Evolutionary conservation across 257 asterid species (phyloP), one percentile per base, ranked within the genome.

Genomic region (Ocimum tenuiflorum): DNA sequence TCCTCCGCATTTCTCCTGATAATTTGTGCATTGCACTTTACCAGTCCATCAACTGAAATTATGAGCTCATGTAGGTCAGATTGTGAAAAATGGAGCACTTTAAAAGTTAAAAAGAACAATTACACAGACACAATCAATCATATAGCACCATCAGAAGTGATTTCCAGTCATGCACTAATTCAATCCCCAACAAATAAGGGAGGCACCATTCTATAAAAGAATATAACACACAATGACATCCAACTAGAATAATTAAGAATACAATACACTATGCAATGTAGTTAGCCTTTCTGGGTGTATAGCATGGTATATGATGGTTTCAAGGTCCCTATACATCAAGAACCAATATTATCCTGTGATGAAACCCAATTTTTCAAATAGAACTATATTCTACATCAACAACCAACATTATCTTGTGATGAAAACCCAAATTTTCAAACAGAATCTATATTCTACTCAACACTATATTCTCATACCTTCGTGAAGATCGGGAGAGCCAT

Each of bases 31-130:
- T 86, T 87, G 83, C 99, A 89, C 71, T 78, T 86, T 52, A 79
- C 81, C 73, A 92, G 79, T 46, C 97, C 99, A 83, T 87, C 99
- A 73, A 92, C 99, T 89, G 88, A 71, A 18, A 60, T 53, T n/a
- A 75, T 41, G 38, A 1, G 45, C 8, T 35, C 55, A 56, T 50
- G 48, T 33, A 74, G 15, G 62, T 80, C 61, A 70, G 22, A 61
- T 53, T 6, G 33, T 15, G 17, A 27, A 52, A 48, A 13, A 43
- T 33, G 42, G 2, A 45, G 61, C 8, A 54, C 24, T 3, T 2
- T 70, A 18, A 67, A 39, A 67, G 14, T 49, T 55, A 12, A 55
- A 73, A 69, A 36, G n/a, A n/a, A 56, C 63, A 56, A 14, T 7
- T 20, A 7, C 17, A 10, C 18, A 51, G 18, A 58, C 49, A 65